phyloP scores from a whole-genome alignment of 106 monocot genomes.

The Dactylorhiza incarnata region DNA sequence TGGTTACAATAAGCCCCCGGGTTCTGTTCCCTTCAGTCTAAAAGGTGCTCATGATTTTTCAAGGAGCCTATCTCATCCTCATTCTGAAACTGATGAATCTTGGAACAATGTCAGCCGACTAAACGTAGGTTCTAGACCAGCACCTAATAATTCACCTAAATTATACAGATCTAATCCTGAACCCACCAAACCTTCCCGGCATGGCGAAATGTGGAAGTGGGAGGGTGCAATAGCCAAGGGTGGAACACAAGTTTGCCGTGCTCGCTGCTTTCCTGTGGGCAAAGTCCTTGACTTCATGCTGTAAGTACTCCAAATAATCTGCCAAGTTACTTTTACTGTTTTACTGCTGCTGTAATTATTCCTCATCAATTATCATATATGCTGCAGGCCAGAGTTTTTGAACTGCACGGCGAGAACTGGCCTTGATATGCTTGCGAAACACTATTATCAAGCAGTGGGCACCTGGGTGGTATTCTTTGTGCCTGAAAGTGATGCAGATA shows the following conservation, averaged over 20 bases:
- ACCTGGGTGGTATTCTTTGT: slow-evolving; percentile 98
- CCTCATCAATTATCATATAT: not conserved
- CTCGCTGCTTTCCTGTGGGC: slow-evolving; percentile 97
- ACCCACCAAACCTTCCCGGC: slow-evolving; percentile 23
- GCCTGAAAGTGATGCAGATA: slow-evolving; percentile 85
- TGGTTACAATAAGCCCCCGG: slow-evolving; percentile 20
- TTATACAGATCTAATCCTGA: slow-evolving; percentile 26
- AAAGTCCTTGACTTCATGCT: slow-evolving; percentile 84
- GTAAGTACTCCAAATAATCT: slow-evolving; percentile 45
- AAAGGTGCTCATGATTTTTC: slow-evolving; percentile 26
- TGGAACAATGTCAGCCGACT: slow-evolving; percentile 28
- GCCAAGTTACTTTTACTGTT: slow-evolving; percentile 1
- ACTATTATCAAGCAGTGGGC: slow-evolving; percentile 83
- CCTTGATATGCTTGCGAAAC: slow-evolving; percentile 91
- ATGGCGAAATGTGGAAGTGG: slow-evolving; percentile 85
- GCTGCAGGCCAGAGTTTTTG: slow-evolving; percentile 72
- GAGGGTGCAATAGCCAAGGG: slow-evolving; percentile 97
- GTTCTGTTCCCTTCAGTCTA: slow-evolving; percentile 23
- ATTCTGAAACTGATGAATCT: slow-evolving; percentile 35
- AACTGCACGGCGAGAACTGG: slow-evolving; percentile 93
- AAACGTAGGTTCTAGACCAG: slow-evolving; percentile 21
- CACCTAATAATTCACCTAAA: slow-evolving; percentile 16
- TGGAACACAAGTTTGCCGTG: slow-evolving; percentile 74
- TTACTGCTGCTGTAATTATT: not conserved
- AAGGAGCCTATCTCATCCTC: slow-evolving; percentile 23